These are phyloP conservation scores for Geotrichum siamense DNA, from an alignment of 1,139 yeast genomes.

Conservation along the genomic window DNA sequence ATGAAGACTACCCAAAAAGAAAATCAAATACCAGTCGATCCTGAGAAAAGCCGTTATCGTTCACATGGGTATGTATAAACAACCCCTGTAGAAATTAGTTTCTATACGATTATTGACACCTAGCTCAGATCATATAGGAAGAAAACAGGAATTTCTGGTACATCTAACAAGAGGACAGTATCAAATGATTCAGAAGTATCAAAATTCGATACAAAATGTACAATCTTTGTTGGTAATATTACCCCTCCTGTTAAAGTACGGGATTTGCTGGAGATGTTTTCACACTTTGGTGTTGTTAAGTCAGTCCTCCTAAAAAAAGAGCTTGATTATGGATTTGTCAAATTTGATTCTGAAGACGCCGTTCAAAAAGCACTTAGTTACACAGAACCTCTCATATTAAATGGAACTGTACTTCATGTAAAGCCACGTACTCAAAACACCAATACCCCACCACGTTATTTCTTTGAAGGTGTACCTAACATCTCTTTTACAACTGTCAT, in stretches of 20 bases:
- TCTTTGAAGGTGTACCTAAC: constrained; percentile 11
- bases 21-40: constrained; percentile 2
- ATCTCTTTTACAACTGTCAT: constrained; percentile 12
- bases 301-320: constrained; percentile 12
- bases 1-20: constrained; percentile 3
- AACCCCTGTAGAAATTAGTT: not conserved
- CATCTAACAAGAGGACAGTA: constrained; percentile 5
- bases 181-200: constrained; percentile 2
- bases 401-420: constrained; percentile 9
- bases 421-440: not conserved
- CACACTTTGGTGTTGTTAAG: constrained; percentile 15
- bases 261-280: constrained; percentile 8
- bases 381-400: constrained; percentile 5
- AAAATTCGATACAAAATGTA: constrained; percentile 5
- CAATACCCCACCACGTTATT: constrained; percentile 5
- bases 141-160: constrained; percentile 6
- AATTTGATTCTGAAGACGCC: constrained; percentile 11
- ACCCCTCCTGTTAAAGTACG: constrained; percentile 7
- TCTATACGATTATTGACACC: not conserved
- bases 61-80: constrained; percentile 1
- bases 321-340: constrained; percentile 13
- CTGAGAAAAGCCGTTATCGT: constrained; percentile 4
- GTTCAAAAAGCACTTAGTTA: constrained; percentile 12
- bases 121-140: not conserved
- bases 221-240: constrained; percentile 13